phyloP scores from a whole-genome alignment of 129 eudicot genomes.

The Dittrichia graveolens region DNA sequence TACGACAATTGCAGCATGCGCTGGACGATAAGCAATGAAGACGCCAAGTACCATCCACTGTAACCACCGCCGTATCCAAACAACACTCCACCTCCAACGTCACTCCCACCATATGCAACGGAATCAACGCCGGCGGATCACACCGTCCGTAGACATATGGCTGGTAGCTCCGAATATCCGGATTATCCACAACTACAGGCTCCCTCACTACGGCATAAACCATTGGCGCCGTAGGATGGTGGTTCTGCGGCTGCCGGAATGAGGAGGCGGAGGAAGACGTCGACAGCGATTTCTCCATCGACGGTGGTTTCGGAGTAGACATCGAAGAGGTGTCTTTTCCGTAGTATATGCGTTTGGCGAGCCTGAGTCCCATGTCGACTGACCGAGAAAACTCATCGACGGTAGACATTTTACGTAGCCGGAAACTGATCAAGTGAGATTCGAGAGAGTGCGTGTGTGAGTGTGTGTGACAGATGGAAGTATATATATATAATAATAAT shows the following conservation, averaged over 20 bases:
- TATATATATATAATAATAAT: background rate
- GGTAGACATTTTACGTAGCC: constrained; percentile 25
- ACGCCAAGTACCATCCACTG: constrained; percentile 67
- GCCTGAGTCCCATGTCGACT: constrained; percentile 64
- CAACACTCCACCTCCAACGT: constrained; percentile 69
- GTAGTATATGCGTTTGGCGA: constrained; percentile 75
- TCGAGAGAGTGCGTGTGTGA: background rate
- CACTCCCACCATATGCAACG: constrained; percentile 70
- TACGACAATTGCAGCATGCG: constrained; percentile 58
- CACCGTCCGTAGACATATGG: constrained; percentile 90
- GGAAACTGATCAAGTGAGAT: background rate
- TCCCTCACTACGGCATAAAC: constrained; percentile 75
- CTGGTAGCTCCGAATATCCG: constrained; percentile 93
- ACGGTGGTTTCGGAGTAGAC: constrained; percentile 35
- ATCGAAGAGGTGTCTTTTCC: constrained; percentile 42
- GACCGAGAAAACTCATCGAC: constrained; percentile 61
- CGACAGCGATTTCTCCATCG: constrained; percentile 46
- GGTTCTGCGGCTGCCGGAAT: constrained; percentile 25
- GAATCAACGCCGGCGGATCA: constrained; percentile 91
- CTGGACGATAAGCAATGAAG: constrained; percentile 73
- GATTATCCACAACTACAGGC: constrained; percentile 81
- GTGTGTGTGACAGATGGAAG: constrained; percentile 12
- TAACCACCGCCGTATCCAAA: constrained; percentile 76
- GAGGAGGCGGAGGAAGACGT: constrained; percentile 40
- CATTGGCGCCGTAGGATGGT: constrained; percentile 69